Evolutionary conservation across 73 alveolate species (phyloP), one percentile per base, ranked within the genome.

Genomic region (Effrenium voratum): DNA sequence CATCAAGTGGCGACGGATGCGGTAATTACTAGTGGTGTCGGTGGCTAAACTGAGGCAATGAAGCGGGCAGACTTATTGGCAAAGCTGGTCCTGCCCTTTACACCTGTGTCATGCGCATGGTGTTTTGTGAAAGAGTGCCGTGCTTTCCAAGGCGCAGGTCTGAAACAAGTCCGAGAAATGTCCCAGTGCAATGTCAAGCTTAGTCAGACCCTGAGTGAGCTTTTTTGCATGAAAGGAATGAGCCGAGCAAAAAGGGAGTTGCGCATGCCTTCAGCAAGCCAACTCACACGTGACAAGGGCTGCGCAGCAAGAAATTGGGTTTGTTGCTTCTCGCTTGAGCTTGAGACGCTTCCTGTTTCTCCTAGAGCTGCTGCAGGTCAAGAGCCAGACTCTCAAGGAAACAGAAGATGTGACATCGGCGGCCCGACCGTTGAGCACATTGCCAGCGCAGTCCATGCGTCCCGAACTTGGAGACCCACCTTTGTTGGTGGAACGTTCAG

Each of bases 361-460:
- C n/a, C n/a, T n/a, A n/a, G n/a, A n/a, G n/a, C 8, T 28, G 46
- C 50, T n/a, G 50, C 63, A 87, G 95, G 95, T 40, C 68, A 59
- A 60, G 57, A 41, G n/a, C 85, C 46, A 3, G 95, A 87, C 44
- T 87, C 95, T 15, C 70, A 63, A 32, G 72, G 70, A 30, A 87
- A 87, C 50, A 66, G 84, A 38, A 87, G 84, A 63, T 87, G 95
- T 63, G 95, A 87, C 83, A 60, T 87, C 49, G 45, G 70, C 45
- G 95, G 95, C 3, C 95, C 95, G 15, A 87, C 95, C 38, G 95
- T 87, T 28, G 95, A 87, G 38, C 95, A 87, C 68, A 87, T 87
- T 66, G 95, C 95, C 57, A 87, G 95, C 41, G 95, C 95, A 32
- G 49, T 87, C 46, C 95, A 87, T 59, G 95, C 95, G 95, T 47